Base-by-base conservation (phyloP, 2,329 filamentous ascomycete species). In the Fusarium phyllophilum region DNA sequence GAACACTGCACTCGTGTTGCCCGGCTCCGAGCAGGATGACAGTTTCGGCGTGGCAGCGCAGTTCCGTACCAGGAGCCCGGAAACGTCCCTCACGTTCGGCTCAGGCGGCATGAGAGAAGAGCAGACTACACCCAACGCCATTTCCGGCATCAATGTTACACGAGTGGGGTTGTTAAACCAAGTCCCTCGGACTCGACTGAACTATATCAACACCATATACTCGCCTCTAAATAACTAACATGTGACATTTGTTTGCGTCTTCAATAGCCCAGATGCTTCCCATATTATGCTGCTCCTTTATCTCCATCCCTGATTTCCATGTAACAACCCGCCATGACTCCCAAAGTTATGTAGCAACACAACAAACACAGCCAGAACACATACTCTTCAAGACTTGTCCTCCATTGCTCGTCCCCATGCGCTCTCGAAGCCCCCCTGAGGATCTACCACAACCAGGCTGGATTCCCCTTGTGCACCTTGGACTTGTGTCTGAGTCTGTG, bases 341-440 rank as follows among this genome's bases (percentile, higher is more conserved):
- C 63, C 31, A 52, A 66, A 67, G 34, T 60, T 70, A 49, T 70
- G 46, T 59, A 70, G 62, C 56, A 75, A 49, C 57, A 70, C 48
- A 45, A 48, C 45, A 51, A 64, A 61, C 31, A 49, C 31, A 48
- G 14, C 31, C n/a, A 29, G 33, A 51, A 59, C n/a, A 29, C 26
- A 61, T 51, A 38, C 36, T 54, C 42, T 51, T 74, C 66, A 80
- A 66, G 73, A 72, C 48, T 77, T 77, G n/a, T 70, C 74, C 54
- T 81, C 80, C 14, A 77, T 68, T 22, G 92, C 92, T 81, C 91
- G 89, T 57, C 88, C 90, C 92, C 92, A 94, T 3, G 90, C 92
- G 74, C 85, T 89, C 81, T 94, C 92, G 76, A 94, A 90, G 8
- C 84, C 86, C 55, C 81, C 83, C 65, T 84, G 79, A 31, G 83